Percentiles rank a stretch among this genome's conserved stretches.
phyloP scores from a whole-genome alignment of 2,329 filamentous ascomycete genomes.

The Chalara sp. region DNA sequence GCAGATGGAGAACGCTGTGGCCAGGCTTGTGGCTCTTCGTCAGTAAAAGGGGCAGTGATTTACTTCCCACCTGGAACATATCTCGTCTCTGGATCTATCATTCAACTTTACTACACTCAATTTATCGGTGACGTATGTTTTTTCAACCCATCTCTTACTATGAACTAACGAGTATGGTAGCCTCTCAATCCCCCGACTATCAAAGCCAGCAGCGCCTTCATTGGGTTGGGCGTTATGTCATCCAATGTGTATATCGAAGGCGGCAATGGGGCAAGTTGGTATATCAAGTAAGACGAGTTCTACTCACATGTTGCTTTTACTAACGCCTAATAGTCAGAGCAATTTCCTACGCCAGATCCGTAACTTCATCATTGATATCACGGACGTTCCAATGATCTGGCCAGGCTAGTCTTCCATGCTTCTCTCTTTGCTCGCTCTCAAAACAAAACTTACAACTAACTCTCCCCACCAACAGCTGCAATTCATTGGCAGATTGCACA shows the following conservation, averaged over 20 bases:
- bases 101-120: slow-evolving; percentile 57
- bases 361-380: slow-evolving; percentile 55
- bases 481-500: slow-evolving; percentile 48
- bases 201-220: slow-evolving; percentile 63
- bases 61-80: slow-evolving; percentile 89
- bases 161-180: too few relatives aligned
- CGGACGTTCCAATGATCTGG: too few relatives aligned
- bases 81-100: slow-evolving; percentile 70
- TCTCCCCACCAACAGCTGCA: slow-evolving; percentile 15
- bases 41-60: slow-evolving; percentile 69
- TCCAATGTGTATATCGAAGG: slow-evolving; percentile 30
- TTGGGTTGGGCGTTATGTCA: slow-evolving; percentile 80
- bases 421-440: too few relatives aligned
- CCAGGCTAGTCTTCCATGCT: too few relatives aligned
- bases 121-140: slow-evolving; percentile 54
- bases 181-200: slow-evolving; percentile 60
- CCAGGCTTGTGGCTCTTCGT: slow-evolving; percentile 69
- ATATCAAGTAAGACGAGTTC: slow-evolving; percentile 33
- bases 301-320: neutral
- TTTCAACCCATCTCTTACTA: slow-evolving; percentile 49
- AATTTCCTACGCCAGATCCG: slow-evolving; percentile 55
- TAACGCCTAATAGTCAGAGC: slow-evolving; percentile 28
- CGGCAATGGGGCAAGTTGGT: neutral
- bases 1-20: slow-evolving; percentile 69
- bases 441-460: slow-evolving; percentile 33